A percentile compares a stretch with the other conserved stretches of the same genome.
Conservation (phyloP, 1,139 yeast genomes). For the Debaryomycetaceae sp. region DNA sequence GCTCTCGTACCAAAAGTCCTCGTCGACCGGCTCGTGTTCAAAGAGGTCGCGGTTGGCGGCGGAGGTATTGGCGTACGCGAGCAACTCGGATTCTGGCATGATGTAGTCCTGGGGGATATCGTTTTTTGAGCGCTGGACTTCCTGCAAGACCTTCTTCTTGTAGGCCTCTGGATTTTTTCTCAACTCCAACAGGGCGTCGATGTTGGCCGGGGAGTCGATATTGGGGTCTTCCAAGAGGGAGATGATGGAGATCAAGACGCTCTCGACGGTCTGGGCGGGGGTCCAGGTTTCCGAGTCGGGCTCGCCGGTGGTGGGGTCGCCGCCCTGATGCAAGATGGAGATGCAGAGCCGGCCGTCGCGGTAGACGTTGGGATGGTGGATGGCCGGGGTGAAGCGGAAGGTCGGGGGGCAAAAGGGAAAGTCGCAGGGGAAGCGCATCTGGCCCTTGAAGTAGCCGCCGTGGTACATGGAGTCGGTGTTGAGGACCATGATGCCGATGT, state of each 20-base stretch:
- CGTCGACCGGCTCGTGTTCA: constrained; percentile 65
- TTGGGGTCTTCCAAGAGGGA: constrained; percentile 90
- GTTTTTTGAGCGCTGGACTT: constrained; percentile 72
- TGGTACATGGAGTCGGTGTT: constrained; percentile 85
- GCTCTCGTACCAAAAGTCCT: constrained; percentile 78
- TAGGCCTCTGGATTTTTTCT: constrained; percentile 75
- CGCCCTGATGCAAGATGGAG: constrained; percentile 82
- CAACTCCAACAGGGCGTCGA: constrained; percentile 91
- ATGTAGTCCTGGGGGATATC: constrained; percentile 81
- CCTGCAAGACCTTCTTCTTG: constrained; percentile 66
- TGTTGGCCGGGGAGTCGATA: constrained; percentile 88
- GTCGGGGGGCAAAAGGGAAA: constrained; percentile 90
- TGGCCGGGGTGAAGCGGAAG: constrained; percentile 88
- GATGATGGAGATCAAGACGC: constrained; percentile 80
- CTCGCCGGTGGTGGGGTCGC: constrained; percentile 82
- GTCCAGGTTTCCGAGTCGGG: constrained; percentile 93
- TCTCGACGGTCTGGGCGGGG: constrained; percentile 92
- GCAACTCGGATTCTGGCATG: constrained; percentile 57
- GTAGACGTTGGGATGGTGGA: constrained; percentile 91
- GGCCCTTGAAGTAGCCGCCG: constrained; percentile 94
- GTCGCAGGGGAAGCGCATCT: constrained; percentile 85
- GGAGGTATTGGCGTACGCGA: constrained; percentile 47
- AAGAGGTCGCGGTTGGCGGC: constrained; percentile 21
- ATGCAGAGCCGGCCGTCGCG: constrained; percentile 89
- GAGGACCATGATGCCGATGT: constrained; percentile 84